phyloP scores from a whole-genome alignment of 305 asterid genomes.

The Solanum hybrid region DNA sequence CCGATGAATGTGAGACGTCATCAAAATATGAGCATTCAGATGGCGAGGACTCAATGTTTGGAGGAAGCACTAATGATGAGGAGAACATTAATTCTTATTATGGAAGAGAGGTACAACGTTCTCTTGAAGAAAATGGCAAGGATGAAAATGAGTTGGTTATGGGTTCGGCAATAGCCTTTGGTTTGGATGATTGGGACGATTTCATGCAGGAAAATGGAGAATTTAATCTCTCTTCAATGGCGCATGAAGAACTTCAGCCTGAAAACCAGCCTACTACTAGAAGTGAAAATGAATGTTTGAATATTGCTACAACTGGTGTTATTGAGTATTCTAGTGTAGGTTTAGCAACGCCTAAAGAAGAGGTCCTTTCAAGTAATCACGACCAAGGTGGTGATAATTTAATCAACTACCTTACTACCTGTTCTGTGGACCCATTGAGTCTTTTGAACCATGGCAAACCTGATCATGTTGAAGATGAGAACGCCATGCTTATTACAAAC shows the following conservation, averaged over 20 bases:
- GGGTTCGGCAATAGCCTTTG: constrained; percentile 74
- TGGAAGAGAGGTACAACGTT: constrained; percentile 13
- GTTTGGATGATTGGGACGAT: constrained; percentile 77
- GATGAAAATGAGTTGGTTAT: constrained; percentile 39
- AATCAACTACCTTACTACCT: not conserved
- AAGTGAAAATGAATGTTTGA: constrained; percentile 18
- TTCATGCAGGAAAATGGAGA: constrained; percentile 45
- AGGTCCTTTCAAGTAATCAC: constrained; percentile 5
- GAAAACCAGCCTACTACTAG: constrained; percentile 12
- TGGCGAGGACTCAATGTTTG: constrained; percentile 80
- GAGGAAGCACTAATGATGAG: constrained; percentile 56
- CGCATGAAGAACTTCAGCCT: constrained; percentile 23
- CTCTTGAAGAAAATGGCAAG: constrained; percentile 19
- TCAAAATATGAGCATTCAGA: constrained; percentile 59
- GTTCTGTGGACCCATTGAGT: constrained; percentile 13
- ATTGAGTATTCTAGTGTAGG: constrained; percentile 5
- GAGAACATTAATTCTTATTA: constrained; percentile 22
- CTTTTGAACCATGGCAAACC: constrained; percentile 16
- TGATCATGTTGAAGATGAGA: constrained; percentile 17
- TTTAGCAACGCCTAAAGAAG: constrained; percentile 9
- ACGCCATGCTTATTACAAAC: constrained; percentile 13
- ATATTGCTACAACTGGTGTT: constrained; percentile 16
- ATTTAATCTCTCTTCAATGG: constrained; percentile 17
- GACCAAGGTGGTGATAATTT: not conserved
- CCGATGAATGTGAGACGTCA: constrained; percentile 39